Evolutionary conservation across 2,329 filamentous ascomycete genomes (phyloP), one percentile per base, ranked within the genome.

Genomic region (Metarhizium humberi): DNA sequence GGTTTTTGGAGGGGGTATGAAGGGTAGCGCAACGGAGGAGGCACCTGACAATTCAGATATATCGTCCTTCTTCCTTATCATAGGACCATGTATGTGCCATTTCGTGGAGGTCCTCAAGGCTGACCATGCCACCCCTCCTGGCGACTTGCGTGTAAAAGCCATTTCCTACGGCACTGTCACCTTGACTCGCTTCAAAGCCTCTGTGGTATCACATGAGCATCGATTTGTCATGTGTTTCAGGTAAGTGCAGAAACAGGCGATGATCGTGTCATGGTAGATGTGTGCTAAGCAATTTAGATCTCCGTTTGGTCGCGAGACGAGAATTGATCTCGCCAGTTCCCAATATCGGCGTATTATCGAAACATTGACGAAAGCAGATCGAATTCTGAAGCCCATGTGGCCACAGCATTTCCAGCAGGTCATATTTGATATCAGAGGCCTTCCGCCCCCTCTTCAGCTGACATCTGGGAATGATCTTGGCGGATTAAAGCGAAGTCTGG

Each of bases 351-450:
- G 73, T 43, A 78, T 82, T 49, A 76, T 82, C 49, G 75, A 77
- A 52, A 78, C 74, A 2, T 69, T 83, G 36, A 78, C 78, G 55
- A 79, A 75, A 54, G 74, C 75, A 32, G 80, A 83, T 61, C 75
- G 78, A 42, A 78, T 75, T 54, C 66, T 83, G 48, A 82, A 81
- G 62, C 80, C 80, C 0, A 78, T 77, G 56, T 83, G 80, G 80
- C 80, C 80, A 10, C 75, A 79, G 53, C 70, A 78, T 42, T 75
- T 80, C 66, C 80, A 81, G 59, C 74, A 75, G 40, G 69, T 71
- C 45, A 74, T 81, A 4, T 82, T 82, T 59, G 73, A 75, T 51
- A 73, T 82, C 52, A 72, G 74, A 46, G 78, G 78, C 7, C 72
- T 81, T 14, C 73, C 77, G 7, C 74, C 78, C 11, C 76, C 78